Base-by-base conservation (phyloP, 306 rosid species). In the Malus sylvestris region DNA sequence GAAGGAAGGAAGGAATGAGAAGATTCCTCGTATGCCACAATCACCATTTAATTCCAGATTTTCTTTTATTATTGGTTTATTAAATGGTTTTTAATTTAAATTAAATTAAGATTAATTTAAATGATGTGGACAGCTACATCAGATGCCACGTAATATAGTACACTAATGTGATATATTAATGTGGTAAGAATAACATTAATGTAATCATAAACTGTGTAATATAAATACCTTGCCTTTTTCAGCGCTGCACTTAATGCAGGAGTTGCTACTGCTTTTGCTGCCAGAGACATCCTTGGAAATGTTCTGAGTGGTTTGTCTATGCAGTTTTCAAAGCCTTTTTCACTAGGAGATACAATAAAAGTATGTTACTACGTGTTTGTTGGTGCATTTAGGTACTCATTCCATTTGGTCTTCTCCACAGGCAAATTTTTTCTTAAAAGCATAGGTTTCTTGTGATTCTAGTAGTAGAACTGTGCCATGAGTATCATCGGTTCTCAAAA, bases 281-380 rank as follows among this genome's bases (percentile, higher is more conserved):
- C 97, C 25, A 87, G 75, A 79, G 97, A 95, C 60, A 70, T 95
- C 61, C 97, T 95, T 76, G 97, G 97, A 52, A 95, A 95, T 74
- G 88, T 95, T 66, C 83, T 90, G 62, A 95, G 97, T 70, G 97
- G 99, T 78, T 82, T 92, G 67, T 83, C 90, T 25, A 85, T 95
- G 93, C 99, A 95, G 68, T 95, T 95, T 80, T 88, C 96, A 3
- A 88, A 82, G 89, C 99, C 97, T 55, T 95, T 95, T 79, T 90
- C 99, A 59, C 81, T 92, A 25, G 99, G 97, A 85, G 99, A 95
- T 83, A 95, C 97, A 15, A 95, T 95, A 80, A 95, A 89, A 88
- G 97, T 90, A 85, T 45, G 89, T 78, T 19, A 3, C 4, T 49
- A 16, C 25, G 11, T 10, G 40, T 57, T 40, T 33, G 29, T 27